Evolutionary conservation across 202 grass and related monocot species (phyloP).

Genomic region (Zizania palustris): DNA sequence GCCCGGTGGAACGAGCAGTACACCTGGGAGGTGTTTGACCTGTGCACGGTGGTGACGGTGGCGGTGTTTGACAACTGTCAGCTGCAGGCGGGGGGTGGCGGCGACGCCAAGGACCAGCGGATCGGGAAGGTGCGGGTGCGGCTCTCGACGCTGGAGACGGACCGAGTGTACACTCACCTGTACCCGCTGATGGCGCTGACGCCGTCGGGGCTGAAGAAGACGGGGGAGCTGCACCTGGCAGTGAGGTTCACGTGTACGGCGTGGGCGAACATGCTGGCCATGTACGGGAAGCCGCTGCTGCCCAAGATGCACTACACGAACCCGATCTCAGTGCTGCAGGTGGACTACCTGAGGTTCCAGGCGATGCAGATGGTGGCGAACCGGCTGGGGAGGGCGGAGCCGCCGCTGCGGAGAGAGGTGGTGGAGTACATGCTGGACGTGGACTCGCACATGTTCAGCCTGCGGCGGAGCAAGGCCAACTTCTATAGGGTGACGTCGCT

Average conservation of each 20-base stretch:
- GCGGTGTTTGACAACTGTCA: constrained; percentile 79
- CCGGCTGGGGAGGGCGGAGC: constrained; percentile 63
- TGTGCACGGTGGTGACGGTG: constrained; percentile 75
- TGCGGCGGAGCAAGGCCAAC: constrained; percentile 85
- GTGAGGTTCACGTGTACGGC: constrained; percentile 93
- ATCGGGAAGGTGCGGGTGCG: constrained; percentile 86
- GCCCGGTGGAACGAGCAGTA: constrained; percentile 90
- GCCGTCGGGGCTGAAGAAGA: constrained; percentile 71
- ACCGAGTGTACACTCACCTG: constrained; percentile 80
- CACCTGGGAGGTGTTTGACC: constrained; percentile 94
- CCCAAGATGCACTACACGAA: constrained; percentile 88
- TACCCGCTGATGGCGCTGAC: constrained; percentile 67
- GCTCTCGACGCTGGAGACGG: constrained; percentile 54
- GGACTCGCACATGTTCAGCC: constrained; percentile 92
- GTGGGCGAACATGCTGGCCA: constrained; percentile 72
- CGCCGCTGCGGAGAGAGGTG: constrained; percentile 71
- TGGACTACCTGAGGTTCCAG: constrained; percentile 68
- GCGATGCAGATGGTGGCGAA: constrained; percentile 75
- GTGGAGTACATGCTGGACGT: constrained; percentile 98
- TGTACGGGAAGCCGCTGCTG: constrained; percentile 68
- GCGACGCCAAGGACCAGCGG: constrained; percentile 44
- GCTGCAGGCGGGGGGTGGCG: constrained; percentile 8
- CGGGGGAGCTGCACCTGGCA: constrained; percentile 77
- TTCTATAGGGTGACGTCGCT: constrained; percentile 65
- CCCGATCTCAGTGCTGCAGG: constrained; percentile 70